Conservation (phyloP, 345 rosid species). For the Reutealis trisperma region DNA sequence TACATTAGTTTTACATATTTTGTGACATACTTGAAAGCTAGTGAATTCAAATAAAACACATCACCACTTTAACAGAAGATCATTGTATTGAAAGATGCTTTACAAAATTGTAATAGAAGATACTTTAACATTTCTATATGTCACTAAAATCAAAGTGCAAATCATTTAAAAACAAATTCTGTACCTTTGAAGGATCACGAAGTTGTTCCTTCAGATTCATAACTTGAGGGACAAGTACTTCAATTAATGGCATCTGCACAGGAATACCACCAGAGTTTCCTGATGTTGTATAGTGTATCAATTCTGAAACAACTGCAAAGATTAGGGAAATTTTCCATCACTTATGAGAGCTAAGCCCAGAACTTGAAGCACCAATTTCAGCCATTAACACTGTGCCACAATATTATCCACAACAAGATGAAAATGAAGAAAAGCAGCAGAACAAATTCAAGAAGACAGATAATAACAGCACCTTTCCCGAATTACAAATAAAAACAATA, state of each 20-base stretch:
- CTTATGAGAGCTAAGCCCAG: background rate
- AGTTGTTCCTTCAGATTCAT: slow-evolving; percentile 81
- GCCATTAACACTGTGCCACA: background rate
- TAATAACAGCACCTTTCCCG: background rate
- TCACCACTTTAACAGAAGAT: background rate
- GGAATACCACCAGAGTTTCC: slow-evolving; percentile 75
- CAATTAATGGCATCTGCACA: slow-evolving; percentile 85
- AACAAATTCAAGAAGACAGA: background rate
- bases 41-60: background rate
- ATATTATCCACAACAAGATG: background rate
- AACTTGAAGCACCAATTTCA: background rate
- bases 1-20: background rate
- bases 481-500: background rate
- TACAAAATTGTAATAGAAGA: background rate
- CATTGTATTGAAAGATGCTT: background rate
- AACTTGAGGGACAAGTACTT: slow-evolving; percentile 89
- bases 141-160: background rate
- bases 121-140: background rate
- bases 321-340: slow-evolving; percentile 15
- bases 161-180: slow-evolving; percentile 11
- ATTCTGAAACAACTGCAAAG: slow-evolving; percentile 82
- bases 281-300: slow-evolving; percentile 85
- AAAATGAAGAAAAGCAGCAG: background rate
- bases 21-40: background rate
- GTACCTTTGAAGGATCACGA: slow-evolving; percentile 87